phyloP scores from a whole-genome alignment of 2,329 filamentous ascomycete genomes.

The Anthostomella pinea region DNA sequence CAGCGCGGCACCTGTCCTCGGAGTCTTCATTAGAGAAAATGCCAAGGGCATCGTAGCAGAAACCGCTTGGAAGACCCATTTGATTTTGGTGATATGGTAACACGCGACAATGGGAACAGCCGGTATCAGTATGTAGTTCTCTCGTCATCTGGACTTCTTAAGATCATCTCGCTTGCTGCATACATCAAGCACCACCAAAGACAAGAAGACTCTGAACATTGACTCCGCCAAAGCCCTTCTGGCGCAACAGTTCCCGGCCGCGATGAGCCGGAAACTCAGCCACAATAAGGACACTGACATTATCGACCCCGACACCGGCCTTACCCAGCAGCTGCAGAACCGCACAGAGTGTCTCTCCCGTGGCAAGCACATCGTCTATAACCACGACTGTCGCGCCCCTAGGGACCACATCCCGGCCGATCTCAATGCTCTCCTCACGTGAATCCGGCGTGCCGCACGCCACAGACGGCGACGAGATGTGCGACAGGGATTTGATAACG shows the following conservation, averaged over 20 bases:
- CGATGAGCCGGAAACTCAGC: constrained; percentile 57
- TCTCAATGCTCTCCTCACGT: constrained; percentile 50
- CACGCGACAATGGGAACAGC: too few species aligned
- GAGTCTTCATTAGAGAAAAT: too few species aligned
- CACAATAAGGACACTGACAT: constrained; percentile 49
- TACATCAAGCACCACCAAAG: constrained; percentile 39
- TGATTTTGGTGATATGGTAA: too few species aligned
- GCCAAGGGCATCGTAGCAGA: too few species aligned
- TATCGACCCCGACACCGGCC: constrained; percentile 38
- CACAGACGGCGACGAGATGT: constrained; percentile 51
- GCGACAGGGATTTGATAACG: constrained; percentile 44
- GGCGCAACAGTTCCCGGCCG: constrained; percentile 45
- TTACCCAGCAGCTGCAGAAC: constrained; percentile 46
- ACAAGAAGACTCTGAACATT: constrained; percentile 52
- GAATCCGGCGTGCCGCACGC: too few species aligned
- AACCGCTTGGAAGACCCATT: too few species aligned
- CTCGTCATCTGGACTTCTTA: too few species aligned
- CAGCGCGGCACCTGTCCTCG: too few species aligned
- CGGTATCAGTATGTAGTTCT: too few species aligned
- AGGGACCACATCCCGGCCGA: constrained; percentile 42
- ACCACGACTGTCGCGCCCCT: constrained; percentile 46
- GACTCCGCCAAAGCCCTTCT: constrained; percentile 47
- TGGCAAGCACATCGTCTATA: constrained; percentile 59
- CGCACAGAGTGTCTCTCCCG: constrained; percentile 52
- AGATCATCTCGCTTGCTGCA: neutral